Percentiles rank a stretch among this genome's conserved stretches.
Evolutionary conservation across 1,284 basidiomycete genomes (phyloP).

Genomic region (Chalciporus sp.): DNA sequence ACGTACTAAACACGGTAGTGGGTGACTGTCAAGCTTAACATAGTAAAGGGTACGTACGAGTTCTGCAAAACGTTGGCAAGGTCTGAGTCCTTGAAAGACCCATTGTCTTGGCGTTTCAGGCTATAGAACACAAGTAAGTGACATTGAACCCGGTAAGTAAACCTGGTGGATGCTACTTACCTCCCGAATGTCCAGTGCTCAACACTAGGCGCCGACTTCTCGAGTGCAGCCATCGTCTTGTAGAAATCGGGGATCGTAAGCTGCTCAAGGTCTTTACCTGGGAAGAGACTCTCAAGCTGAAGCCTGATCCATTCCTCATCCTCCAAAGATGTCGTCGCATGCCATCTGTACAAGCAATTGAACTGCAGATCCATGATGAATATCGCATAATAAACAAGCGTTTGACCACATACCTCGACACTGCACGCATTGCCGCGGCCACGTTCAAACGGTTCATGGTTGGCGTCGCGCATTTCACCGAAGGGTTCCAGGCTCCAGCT

Average conservation of each 20-base stretch:
- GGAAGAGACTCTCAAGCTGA: slow-evolving; percentile 55
- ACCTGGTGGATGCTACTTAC: slow-evolving; percentile 39
- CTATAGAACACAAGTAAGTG: slow-evolving; percentile 35
- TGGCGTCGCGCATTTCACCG: slow-evolving; percentile 60
- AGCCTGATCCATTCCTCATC: slow-evolving; percentile 70
- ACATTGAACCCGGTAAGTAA: neutral
- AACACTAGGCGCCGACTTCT: slow-evolving; percentile 46
- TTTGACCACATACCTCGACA: slow-evolving; percentile 54
- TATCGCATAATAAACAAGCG: slow-evolving; percentile 3
- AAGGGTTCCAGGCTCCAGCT: slow-evolving; percentile 75
- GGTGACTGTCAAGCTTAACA: neutral
- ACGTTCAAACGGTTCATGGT: slow-evolving; percentile 69
- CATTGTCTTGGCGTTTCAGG: slow-evolving; percentile 62
- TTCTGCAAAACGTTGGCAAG: slow-evolving; percentile 70
- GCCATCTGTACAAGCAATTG: slow-evolving; percentile 84
- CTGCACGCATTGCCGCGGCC: slow-evolving; percentile 78
- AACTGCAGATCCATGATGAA: slow-evolving; percentile 48
- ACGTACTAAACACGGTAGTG: slow-evolving; percentile 50
- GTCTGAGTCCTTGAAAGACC: slow-evolving; percentile 67
- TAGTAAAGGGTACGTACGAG: slow-evolving; percentile 49
- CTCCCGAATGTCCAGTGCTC: slow-evolving; percentile 69
- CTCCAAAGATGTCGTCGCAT: slow-evolving; percentile 67
- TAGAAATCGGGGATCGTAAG: slow-evolving; percentile 67
- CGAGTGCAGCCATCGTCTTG: slow-evolving; percentile 42
- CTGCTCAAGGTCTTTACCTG: slow-evolving; percentile 51